Percentiles rank a stretch among this genome's conserved stretches.
Evolutionary conservation across 768 basidiomycete genomes (phyloP).

Genomic region (Clavaria fumosa): DNA sequence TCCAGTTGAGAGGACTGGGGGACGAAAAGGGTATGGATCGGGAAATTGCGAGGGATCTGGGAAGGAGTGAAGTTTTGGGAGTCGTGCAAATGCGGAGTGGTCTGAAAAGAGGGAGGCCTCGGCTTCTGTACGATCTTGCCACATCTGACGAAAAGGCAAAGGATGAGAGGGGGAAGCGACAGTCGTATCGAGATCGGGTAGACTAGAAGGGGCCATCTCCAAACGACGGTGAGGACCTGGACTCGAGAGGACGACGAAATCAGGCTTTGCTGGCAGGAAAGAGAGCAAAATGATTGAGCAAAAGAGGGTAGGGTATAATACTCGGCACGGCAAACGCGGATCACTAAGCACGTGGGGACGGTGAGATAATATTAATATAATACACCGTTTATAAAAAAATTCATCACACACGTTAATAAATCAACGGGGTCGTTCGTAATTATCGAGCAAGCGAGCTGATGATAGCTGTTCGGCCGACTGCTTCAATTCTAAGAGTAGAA

Average conservation of each 20-base stretch:
- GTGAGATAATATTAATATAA: no score
- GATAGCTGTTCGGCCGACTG: no score
- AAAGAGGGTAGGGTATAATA: conserved; percentile 28
- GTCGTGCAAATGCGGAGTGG: conserved; percentile 23
- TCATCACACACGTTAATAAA: no score
- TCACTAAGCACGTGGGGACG: conserved; percentile 21
- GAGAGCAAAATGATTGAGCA: conserved; percentile 22
- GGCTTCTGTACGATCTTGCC: conserved; percentile 24
- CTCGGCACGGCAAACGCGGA: conserved; percentile 17
- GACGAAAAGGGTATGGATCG: conserved; percentile 53
- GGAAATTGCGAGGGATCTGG: conserved; percentile 57
- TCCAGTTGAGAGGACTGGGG: conserved; percentile 52
- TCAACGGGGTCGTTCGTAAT: no score
- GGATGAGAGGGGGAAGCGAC: conserved; percentile 7
- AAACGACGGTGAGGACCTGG: not conserved
- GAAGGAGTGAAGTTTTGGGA: conserved; percentile 25
- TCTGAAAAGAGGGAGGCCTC: conserved; percentile 21
- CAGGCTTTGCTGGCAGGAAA: conserved; percentile 10
- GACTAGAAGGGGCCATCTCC: conserved; percentile 2
- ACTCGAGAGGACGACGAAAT: conserved; percentile 4
- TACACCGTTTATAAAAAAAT: no score
- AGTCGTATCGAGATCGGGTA: conserved; percentile 11
- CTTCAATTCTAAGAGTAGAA: no score
- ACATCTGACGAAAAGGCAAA: conserved; percentile 15
- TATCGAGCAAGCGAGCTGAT: no score